Evolutionary conservation across 306 rosid species (phyloP), one percentile per base, ranked within the genome.

Genomic region (Gillenia trifoliata): DNA sequence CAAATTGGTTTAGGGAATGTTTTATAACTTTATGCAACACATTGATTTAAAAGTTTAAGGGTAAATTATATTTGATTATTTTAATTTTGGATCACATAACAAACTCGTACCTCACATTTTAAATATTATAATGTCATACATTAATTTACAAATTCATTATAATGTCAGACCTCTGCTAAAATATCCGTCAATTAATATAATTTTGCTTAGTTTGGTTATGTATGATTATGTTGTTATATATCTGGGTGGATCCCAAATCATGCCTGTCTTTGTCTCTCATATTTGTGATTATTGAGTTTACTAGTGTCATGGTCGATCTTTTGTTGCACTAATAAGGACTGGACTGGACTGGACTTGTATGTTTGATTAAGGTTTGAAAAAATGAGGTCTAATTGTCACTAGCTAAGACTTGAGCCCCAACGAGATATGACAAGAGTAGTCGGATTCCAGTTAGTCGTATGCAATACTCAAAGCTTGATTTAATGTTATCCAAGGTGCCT

Each of bases 1-100:
- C 73, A 38, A 38, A 38, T 71, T 64, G 31, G 38, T 59, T 71
- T 64, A 55, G 61, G 29, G 66, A 64, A 71, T 76, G 67, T 26
- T 68, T 11, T 23, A 34, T 9, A 38, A 38, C 11, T n/a, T 38
- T 38, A 8, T 38, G 41, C 41, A 38, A 38, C 41, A 38, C 11
- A 38, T 38, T 38, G 41, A 38, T 38, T 38, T 38, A 11, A 38
- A 38, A 38, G n/a, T n/a, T n/a, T n/a, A n/a, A n/a, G n/a, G n/a
- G n/a, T n/a, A n/a, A n/a, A n/a, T n/a, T n/a, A n/a, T n/a, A n/a
- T n/a, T n/a, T n/a, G n/a, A n/a, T n/a, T n/a, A n/a, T n/a, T n/a
- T n/a, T n/a, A n/a, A n/a, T n/a, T n/a, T n/a, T n/a, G n/a, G n/a
- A n/a, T n/a, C n/a, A n/a, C n/a, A n/a, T n/a, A n/a, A n/a, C n/a